phyloP scores from a whole-genome alignment of 2,329 filamentous ascomycete genomes.

The Neofusicoccum sp. region DNA sequence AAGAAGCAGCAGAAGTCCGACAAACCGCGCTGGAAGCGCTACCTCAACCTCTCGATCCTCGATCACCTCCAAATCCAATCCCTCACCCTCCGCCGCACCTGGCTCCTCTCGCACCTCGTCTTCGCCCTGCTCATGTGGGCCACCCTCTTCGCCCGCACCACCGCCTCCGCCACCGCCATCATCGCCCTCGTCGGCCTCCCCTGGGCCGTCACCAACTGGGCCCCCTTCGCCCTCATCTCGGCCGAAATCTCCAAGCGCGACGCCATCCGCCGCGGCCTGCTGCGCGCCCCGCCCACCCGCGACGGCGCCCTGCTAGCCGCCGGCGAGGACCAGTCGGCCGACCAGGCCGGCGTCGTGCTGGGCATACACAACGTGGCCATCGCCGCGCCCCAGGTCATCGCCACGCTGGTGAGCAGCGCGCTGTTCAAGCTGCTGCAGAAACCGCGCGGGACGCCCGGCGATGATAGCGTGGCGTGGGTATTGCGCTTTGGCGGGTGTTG shows the following conservation, averaged over 20 bases:
- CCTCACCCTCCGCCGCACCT: constrained; percentile 82
- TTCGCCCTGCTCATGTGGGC: constrained; percentile 79
- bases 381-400: constrained; percentile 85
- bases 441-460: constrained; percentile 77
- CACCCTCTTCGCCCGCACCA: constrained; percentile 73
- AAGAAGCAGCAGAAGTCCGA: constrained; percentile 16
- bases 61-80: constrained; percentile 71
- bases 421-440: constrained; percentile 88
- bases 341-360: constrained; percentile 85
- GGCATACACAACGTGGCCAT: constrained; percentile 96
- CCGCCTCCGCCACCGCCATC: constrained; percentile 70
- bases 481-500: constrained; percentile 79
- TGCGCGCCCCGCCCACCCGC: constrained; percentile 31
- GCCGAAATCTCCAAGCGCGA: constrained; percentile 86
- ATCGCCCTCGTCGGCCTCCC: constrained; percentile 82
- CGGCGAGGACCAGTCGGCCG: constrained; percentile 57
- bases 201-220: constrained; percentile 92
- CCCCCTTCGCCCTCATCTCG: constrained; percentile 91
- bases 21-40: neutral
- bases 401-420: constrained; percentile 77
- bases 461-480: constrained; percentile 84
- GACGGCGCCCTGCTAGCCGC: constrained; percentile 41
- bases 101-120: constrained; percentile 81
- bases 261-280: constrained; percentile 57
- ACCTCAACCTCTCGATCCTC: constrained; percentile 44